Conservation (phyloP, 768 basidiomycete species). For the Tricholoma furcatifolium region DNA sequence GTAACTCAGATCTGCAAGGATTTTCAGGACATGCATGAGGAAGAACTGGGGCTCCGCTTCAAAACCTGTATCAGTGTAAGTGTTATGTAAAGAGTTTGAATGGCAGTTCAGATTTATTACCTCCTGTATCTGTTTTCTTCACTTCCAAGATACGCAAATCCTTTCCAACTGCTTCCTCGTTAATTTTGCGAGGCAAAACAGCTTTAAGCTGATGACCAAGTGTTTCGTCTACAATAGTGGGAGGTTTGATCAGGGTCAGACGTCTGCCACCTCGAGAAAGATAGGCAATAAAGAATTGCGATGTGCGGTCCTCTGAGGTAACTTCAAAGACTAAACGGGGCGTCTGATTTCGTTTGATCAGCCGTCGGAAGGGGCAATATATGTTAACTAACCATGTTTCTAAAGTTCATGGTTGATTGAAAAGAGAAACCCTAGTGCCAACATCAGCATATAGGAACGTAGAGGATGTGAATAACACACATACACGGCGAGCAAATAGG, state of each 20-base stretch:
- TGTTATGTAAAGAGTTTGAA: background rate
- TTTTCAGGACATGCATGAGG: conserved; percentile 60
- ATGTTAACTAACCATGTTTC: conserved; percentile 44
- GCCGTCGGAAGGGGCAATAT: background rate
- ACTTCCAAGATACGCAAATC: conserved; percentile 56
- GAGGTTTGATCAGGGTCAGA: conserved; percentile 47
- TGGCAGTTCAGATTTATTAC: conserved; percentile 14
- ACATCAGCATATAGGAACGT: conserved; percentile 5
- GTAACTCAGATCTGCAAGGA: conserved; percentile 55
- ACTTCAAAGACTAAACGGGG: conserved; percentile 71
- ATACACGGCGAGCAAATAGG: conserved; percentile 57
- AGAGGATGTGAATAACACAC: conserved; percentile 18
- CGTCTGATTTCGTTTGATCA: conserved; percentile 26
- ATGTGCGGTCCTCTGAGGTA: conserved; percentile 42
- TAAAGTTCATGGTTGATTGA: conserved; percentile 58
- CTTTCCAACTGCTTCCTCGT: conserved; percentile 45
- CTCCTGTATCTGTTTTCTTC: conserved; percentile 39
- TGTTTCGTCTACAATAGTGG: conserved; percentile 38
- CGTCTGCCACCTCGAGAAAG: conserved; percentile 62
- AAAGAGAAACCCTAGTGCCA: conserved; percentile 67
- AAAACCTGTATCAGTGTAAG: conserved; percentile 26
- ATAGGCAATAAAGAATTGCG: conserved; percentile 64
- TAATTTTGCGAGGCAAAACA: conserved; percentile 33
- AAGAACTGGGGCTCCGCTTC: conserved; percentile 54
- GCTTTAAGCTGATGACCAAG: conserved; percentile 38